A percentile compares a stretch with the other conserved stretches of the same genome.
These are phyloP conservation scores for Penicillium sp. DNA, from an alignment of 2,329 filamentous ascomycete species.

Conservation along the genomic window DNA sequence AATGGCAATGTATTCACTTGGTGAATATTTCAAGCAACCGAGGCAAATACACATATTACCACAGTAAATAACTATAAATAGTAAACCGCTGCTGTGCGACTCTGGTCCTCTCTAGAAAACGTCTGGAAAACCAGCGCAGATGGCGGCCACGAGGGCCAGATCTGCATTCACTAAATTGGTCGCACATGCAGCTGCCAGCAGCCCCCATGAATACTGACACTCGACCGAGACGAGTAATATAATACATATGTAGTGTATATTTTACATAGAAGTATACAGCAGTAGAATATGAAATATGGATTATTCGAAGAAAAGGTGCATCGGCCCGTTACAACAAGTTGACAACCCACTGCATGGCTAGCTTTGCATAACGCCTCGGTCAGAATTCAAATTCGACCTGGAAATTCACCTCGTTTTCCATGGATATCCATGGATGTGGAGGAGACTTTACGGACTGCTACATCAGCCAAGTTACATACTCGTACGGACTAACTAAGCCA, in stretches of 20 bases:
- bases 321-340: neutral
- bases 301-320: neutral
- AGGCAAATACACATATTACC: neutral
- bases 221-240: too few relatives aligned
- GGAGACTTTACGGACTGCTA: too few relatives aligned
- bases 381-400: neutral
- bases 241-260: too few relatives aligned
- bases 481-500: neutral
- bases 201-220: neutral
- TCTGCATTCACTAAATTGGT: neutral
- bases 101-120: constrained; percentile 4
- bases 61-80: neutral
- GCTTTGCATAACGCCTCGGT: neutral
- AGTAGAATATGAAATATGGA: neutral
- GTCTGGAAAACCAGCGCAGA: constrained; percentile 6
- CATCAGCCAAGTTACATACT: neutral
- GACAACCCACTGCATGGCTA: neutral
- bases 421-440: neutral
- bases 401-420: neutral
- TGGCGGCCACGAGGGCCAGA: constrained; percentile 14
- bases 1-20: neutral
- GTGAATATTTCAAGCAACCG: neutral
- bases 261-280: too few relatives aligned
- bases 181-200: neutral
- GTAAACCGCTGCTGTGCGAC: neutral